Evolutionary conservation across 208 protist genomes (phyloP).

Genomic region (Phytomonas francai): DNA sequence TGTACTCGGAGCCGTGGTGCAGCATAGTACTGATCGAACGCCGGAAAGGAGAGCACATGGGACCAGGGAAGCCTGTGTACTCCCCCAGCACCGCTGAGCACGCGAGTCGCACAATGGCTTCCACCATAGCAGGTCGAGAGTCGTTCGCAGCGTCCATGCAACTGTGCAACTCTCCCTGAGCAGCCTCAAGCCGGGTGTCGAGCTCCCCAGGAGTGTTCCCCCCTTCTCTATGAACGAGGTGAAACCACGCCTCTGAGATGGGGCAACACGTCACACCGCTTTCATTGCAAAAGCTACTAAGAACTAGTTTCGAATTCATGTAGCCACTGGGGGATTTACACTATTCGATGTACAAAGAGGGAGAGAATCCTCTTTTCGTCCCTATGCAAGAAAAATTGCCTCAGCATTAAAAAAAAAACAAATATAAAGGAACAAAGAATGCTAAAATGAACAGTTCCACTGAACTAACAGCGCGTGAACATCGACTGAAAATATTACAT

Average conservation of each 20-base stretch:
- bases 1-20: conserved; percentile 23
- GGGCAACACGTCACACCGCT: conserved; percentile 17
- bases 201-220: conserved; percentile 3
- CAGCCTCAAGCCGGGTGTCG: not conserved
- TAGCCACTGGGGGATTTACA: too few species aligned
- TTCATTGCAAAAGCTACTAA: conserved; percentile 10
- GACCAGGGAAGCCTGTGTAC: conserved; percentile 43
- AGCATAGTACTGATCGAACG: conserved; percentile 28
- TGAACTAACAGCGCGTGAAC: not conserved
- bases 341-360: too few species aligned
- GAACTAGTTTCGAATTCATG: not conserved
- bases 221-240: conserved; percentile 9
- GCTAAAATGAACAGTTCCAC: not conserved
- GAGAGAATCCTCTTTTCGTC: too few species aligned
- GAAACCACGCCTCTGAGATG: conserved; percentile 15
- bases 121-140: conserved; percentile 8
- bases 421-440: conserved; percentile 5
- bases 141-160: not conserved
- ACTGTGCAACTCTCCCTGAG: conserved; percentile 4
- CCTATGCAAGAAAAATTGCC: too few species aligned
- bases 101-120: conserved; percentile 6
- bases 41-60: conserved; percentile 66
- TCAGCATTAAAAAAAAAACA: not conserved
- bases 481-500: not conserved
- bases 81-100: conserved; percentile 16